Percentiles rank a stretch among this genome's conserved stretches.
Evolutionary conservation across 2,329 filamentous ascomycete species (phyloP).

Genomic region (Aschersonia sp.): DNA sequence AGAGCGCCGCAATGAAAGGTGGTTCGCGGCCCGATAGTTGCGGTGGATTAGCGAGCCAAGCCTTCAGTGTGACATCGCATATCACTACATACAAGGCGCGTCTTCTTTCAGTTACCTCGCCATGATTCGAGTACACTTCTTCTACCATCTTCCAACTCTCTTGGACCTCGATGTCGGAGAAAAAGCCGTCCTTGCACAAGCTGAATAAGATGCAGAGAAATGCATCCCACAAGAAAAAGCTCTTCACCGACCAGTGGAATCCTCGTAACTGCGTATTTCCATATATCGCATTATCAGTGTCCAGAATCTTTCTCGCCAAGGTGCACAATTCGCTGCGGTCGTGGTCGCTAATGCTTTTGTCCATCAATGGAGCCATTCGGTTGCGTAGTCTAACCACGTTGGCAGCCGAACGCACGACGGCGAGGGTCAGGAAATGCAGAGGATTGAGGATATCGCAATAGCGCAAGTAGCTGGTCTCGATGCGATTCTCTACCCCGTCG

Average conservation of each 20-base stretch:
- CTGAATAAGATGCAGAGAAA: constrained; percentile 16
- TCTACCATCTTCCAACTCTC: constrained; percentile 12
- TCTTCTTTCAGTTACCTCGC: constrained; percentile 12
- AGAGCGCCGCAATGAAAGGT: constrained; percentile 10
- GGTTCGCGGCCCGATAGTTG: constrained; percentile 6
- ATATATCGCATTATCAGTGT: constrained; percentile 17
- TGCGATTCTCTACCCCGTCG: constrained; percentile 22
- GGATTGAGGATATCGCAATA: constrained; percentile 28
- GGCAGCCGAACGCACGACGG: constrained; percentile 12
- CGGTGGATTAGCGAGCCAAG: constrained; percentile 13
- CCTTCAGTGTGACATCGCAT: constrained; percentile 15
- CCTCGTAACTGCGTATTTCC: constrained; percentile 9
- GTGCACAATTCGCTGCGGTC: constrained; percentile 12
- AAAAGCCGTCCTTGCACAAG: constrained; percentile 9
- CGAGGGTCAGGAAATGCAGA: constrained; percentile 17
- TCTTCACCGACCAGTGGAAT: constrained; percentile 16
- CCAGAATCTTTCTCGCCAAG: constrained; percentile 21
- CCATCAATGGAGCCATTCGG: constrained; percentile 9
- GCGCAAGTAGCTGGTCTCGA: constrained; percentile 26
- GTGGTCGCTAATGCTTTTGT: constrained; percentile 10
- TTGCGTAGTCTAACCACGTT: constrained; percentile 11
- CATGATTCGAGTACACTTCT: constrained; percentile 13
- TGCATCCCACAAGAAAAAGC: constrained; percentile 20
- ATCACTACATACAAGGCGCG: constrained; percentile 14
- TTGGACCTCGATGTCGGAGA: constrained; percentile 6